Base-by-base conservation (phyloP, 345 rosid species). In the Stellera chamaejasme region DNA sequence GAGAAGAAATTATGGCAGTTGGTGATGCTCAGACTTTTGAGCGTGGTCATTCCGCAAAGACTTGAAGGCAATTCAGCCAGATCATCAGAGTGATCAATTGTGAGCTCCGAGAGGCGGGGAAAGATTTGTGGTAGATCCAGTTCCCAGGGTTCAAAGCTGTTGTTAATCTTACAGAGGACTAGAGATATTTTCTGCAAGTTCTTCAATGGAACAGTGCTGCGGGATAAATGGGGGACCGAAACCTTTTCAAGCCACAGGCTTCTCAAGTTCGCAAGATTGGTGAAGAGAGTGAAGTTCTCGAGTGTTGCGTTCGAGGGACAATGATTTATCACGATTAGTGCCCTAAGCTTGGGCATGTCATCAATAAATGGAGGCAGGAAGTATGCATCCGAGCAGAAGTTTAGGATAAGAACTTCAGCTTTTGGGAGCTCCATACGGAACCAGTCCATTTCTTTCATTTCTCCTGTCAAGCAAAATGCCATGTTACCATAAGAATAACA, bases 231-330 rank as follows among this genome's bases (percentile, higher is more conserved):
- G 56, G 84, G 73, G 49, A 81, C 71, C 10, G 72, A 78, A 19
- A 81, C 84, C 54, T 77, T 89, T 69, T 93, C 97, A 15, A 93
- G 91, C 96, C 97, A 88, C 15, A 89, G 81, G 75, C 94, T 92
- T 47, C 80, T 77, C 48, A 93, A 56, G 50, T 81, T 77, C 52
- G 61, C 54, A 66, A 82, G 66, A 68, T 66, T 70, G 26, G 82
- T 57, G 54, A 82, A 78, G 23, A 78, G 71, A 1, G 83, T 77
- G 47, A 79, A 71, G 74, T 89, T 88, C 10, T 45, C 47, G 14
- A 89, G 78, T 27, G 69, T 70, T 16, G 94, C 83, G 23, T 65
- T 81, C 27, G 66, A 63, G 10, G 79, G 50, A 59, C 94, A 65
- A 52, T 80, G 62, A 72, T 93, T 93, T 66, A 87, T 79, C 12